Percentiles rank a stretch among this genome's conserved stretches.
phyloP scores from a whole-genome alignment of 2,329 filamentous ascomycete species.

The Corinectria fuckeliana region DNA sequence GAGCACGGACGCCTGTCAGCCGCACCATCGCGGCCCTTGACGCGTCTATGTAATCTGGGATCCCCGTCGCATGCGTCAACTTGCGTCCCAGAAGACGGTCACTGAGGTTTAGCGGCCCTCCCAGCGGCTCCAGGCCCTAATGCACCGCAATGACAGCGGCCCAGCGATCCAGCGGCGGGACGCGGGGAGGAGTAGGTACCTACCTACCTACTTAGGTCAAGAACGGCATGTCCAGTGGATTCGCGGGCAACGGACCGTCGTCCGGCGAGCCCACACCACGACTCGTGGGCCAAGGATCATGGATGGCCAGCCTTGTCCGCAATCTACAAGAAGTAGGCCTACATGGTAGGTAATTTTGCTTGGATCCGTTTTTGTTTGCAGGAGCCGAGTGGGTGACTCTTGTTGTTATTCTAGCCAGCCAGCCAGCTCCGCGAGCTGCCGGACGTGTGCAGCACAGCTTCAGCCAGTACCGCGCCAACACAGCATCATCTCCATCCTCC shows the following conservation, averaged over 20 bases:
- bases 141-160: slow-evolving; percentile 41
- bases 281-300: slow-evolving; percentile 5
- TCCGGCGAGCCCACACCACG: slow-evolving; percentile 30
- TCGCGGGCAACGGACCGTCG: slow-evolving; percentile 33
- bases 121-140: slow-evolving; percentile 38
- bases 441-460: neutral
- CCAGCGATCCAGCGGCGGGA: slow-evolving; percentile 35
- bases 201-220: no score
- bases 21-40: slow-evolving; percentile 24
- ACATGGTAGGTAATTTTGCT: slow-evolving; percentile 9
- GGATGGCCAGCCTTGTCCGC: slow-evolving; percentile 15
- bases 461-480: neutral
- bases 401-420: neutral
- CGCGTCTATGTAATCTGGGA: slow-evolving; percentile 19
- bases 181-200: slow-evolving; percentile 35
- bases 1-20: slow-evolving; percentile 24
- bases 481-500: neutral
- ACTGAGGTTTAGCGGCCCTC: slow-evolving; percentile 42
- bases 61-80: slow-evolving; percentile 28
- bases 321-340: neutral
- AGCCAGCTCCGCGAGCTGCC: neutral
- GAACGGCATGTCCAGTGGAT: slow-evolving; percentile 26
- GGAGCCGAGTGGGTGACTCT: neutral
- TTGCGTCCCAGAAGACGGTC: slow-evolving; percentile 40
- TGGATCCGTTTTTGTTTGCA: slow-evolving; percentile 7